Evolutionary conservation across 176 grass and related monocot genomes (phyloP).

Genomic region (Lolium multiflorum): DNA sequence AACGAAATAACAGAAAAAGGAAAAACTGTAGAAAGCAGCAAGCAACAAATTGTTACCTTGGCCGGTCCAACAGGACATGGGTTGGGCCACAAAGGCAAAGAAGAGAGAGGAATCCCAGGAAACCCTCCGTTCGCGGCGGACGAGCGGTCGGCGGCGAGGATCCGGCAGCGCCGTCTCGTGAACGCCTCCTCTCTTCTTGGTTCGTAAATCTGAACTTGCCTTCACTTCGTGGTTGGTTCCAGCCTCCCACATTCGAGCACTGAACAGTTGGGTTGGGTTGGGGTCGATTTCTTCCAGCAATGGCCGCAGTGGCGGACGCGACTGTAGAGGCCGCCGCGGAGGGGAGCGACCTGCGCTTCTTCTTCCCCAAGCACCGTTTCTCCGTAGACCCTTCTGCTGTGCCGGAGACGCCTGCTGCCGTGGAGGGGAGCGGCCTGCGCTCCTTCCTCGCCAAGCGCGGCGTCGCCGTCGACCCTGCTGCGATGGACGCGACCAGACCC

Average conservation of each 20-base stretch:
- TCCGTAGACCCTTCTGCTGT: background rate
- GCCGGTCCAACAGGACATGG: too few relatives aligned
- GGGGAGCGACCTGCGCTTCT: background rate
- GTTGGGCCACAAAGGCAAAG: background rate
- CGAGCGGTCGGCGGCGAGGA: background rate
- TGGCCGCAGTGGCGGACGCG: background rate
- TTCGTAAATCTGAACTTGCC: background rate
- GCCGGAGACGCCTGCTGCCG: background rate
- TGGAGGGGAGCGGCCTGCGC: background rate
- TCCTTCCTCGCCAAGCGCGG: background rate
- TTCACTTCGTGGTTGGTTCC: background rate
- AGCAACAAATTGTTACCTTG: too few relatives aligned
- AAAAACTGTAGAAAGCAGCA: too few relatives aligned
- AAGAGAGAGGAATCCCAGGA: background rate
- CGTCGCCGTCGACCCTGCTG: background rate
- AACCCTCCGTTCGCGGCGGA: background rate
- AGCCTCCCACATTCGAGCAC: background rate
- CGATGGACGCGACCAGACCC: background rate
- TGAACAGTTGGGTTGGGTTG: background rate
- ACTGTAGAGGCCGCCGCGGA: background rate
- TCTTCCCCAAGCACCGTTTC: too few relatives aligned
- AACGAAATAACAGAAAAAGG: too few relatives aligned
- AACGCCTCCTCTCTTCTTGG: background rate
- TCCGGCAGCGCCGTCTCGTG: background rate
- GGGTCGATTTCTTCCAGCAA: background rate